A percentile compares a stretch with the other conserved stretches of the same genome.
These are phyloP conservation scores for Sclerotinia spermophila DNA, from an alignment of 2,329 filamentous ascomycete species.

Conservation along the genomic window DNA sequence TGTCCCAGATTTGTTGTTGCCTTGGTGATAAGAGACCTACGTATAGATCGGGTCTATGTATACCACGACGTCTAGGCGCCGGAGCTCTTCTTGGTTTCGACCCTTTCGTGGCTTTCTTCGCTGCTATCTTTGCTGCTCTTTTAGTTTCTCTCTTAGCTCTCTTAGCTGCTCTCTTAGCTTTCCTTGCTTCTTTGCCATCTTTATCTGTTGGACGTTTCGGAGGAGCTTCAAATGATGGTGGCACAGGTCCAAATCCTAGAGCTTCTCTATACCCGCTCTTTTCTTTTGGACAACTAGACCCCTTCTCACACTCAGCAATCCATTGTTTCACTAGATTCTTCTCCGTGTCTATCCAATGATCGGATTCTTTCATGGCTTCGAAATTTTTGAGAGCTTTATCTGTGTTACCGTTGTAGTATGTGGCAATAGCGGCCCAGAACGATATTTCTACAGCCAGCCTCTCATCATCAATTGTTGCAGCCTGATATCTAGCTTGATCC, in stretches of 20 bases:
- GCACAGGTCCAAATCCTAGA: not conserved
- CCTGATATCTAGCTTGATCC: not conserved
- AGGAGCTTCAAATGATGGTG: not conserved
- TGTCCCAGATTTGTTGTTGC: slow-evolving; percentile 4
- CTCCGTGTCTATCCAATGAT: not conserved
- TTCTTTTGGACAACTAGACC: not conserved
- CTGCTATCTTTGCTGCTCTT: not conserved
- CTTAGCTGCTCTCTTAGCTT: not conserved
- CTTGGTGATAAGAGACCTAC: not conserved
- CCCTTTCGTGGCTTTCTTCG: not conserved
- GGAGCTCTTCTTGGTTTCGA: not conserved
- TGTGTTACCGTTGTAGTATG: slow-evolving; percentile 1
- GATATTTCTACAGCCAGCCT: not conserved
- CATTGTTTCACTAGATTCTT: not conserved
- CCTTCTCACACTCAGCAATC: not conserved
- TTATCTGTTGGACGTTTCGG: not conserved
- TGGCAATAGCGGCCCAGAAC: not conserved
- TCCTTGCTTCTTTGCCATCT: not conserved
- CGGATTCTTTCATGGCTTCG: not conserved
- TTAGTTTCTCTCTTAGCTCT: not conserved
- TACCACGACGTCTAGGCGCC: not conserved
- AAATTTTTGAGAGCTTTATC: not conserved
- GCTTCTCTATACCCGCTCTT: not conserved
- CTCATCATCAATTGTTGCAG: not conserved
- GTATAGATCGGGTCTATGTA: slow-evolving; percentile 4